Evolutionary conservation across 768 basidiomycete species (phyloP).

Genomic region (Wakefieldia striispora): DNA sequence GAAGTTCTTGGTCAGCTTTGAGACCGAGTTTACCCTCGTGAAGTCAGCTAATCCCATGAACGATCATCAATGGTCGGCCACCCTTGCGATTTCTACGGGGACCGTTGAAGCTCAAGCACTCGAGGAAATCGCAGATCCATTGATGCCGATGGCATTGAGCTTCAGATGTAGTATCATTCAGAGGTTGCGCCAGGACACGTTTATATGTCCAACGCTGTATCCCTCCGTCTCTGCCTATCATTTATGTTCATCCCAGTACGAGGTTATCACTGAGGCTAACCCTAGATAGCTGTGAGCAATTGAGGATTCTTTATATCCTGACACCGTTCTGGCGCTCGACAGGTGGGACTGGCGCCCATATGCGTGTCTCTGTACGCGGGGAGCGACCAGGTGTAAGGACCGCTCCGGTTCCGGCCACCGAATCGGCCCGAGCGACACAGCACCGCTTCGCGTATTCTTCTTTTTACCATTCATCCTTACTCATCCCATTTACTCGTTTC

Average conservation of each 20-base stretch:
- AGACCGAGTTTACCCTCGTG: constrained; percentile 69
- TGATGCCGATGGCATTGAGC: constrained; percentile 47
- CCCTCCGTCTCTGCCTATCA: background rate
- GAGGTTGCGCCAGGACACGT: constrained; percentile 74
- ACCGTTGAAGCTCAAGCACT: constrained; percentile 42
- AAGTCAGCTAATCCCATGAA: constrained; percentile 49
- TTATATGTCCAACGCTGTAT: background rate
- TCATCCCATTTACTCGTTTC: no score
- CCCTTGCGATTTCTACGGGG: constrained; percentile 42
- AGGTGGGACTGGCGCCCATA: constrained; percentile 59
- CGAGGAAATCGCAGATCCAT: constrained; percentile 59
- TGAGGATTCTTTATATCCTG: fast-evolving
- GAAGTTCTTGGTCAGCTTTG: constrained; percentile 63
- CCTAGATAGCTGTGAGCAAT: constrained; percentile 34
- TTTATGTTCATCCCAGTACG: constrained; percentile 42
- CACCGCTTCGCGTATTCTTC: no score
- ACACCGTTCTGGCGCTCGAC: background rate
- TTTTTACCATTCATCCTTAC: no score
- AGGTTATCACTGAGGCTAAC: constrained; percentile 62
- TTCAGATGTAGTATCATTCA: constrained; percentile 67
- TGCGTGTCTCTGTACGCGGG: constrained; percentile 61
- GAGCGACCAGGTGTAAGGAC: no score
- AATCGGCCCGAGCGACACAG: no score
- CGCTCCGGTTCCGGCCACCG: no score
- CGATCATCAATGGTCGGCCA: constrained; percentile 44